Conservation (phyloP, 2,329 filamentous ascomycete species). For the Leptosphaerulina australis region DNA sequence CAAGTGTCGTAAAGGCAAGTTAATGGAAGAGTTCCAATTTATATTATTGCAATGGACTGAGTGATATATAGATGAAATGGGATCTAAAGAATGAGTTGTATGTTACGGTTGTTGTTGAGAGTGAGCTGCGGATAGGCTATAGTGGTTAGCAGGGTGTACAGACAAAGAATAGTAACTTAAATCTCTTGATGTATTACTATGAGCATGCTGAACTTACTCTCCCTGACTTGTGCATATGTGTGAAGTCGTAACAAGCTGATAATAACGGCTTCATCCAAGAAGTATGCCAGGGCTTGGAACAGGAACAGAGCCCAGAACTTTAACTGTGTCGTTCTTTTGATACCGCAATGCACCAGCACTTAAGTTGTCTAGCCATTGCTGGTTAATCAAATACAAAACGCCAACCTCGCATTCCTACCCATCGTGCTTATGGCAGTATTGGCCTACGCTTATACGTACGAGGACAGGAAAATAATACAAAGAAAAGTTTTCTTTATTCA, state of each 20-base stretch:
- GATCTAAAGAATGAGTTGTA: neutral
- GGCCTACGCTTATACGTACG: neutral
- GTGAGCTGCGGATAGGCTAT: neutral
- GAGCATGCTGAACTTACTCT: no score
- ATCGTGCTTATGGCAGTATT: conserved; percentile 1
- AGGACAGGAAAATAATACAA: neutral
- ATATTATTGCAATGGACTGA: conserved; percentile 21
- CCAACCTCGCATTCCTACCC: neutral
- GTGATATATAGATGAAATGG: conserved; percentile 29
- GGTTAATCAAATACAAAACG: conserved; percentile 5
- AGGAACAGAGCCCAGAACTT: no score
- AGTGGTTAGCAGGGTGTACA: neutral
- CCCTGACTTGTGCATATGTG: no score
- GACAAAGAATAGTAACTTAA: neutral
- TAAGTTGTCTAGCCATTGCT: neutral
- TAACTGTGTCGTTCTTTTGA: neutral
- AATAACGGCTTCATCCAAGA: no score
- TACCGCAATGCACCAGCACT: neutral
- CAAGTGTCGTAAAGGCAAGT: conserved; percentile 40
- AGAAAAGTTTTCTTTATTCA: no score
- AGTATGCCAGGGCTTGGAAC: neutral
- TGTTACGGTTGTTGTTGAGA: neutral
- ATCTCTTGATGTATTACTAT: no score
- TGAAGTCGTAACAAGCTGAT: no score
- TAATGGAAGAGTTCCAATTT: conserved; percentile 48